Percentiles rank a stretch among this genome's conserved stretches.
phyloP scores from a whole-genome alignment of 2,329 filamentous ascomycete genomes.

The Fusarium pilosicola region DNA sequence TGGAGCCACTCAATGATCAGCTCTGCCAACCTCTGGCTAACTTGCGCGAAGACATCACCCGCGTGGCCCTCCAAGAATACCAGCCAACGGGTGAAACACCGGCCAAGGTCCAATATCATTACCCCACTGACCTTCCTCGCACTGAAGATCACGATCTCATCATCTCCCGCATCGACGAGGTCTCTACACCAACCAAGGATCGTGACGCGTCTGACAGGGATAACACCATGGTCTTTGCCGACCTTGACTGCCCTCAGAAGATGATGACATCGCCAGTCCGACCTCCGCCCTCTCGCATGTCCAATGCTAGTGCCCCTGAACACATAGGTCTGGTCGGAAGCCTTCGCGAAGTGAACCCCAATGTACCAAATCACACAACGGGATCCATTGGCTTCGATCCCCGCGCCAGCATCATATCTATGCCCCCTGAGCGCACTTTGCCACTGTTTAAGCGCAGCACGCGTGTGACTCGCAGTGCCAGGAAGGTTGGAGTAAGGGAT shows the following conservation, averaged over 20 bases:
- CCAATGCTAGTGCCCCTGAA: slow-evolving; percentile 42
- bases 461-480: slow-evolving; percentile 49
- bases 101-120: slow-evolving; percentile 82
- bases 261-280: slow-evolving; percentile 47
- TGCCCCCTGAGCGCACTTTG: slow-evolving; percentile 55
- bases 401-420: slow-evolving; percentile 54
- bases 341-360: slow-evolving; percentile 67
- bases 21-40: slow-evolving; percentile 76
- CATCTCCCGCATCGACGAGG: slow-evolving; percentile 54
- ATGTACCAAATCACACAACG: slow-evolving; percentile 56
- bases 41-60: slow-evolving; percentile 75
- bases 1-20: slow-evolving; percentile 68
- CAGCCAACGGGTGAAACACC: slow-evolving; percentile 87
- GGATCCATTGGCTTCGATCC: slow-evolving; percentile 54
- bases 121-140: slow-evolving; percentile 79
- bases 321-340: slow-evolving; percentile 52
- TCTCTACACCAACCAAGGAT: slow-evolving; percentile 33
- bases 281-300: slow-evolving; percentile 46
- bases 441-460: slow-evolving; percentile 60
- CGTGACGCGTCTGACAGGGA: slow-evolving; percentile 48
- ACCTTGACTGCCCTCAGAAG: slow-evolving; percentile 44
- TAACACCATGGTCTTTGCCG: slow-evolving; percentile 55
- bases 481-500: slow-evolving; percentile 41
- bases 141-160: slow-evolving; percentile 66
- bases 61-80: slow-evolving; percentile 79